Conservation (phyloP, 768 basidiomycete genomes). For the Panaeolus cyanescens region DNA sequence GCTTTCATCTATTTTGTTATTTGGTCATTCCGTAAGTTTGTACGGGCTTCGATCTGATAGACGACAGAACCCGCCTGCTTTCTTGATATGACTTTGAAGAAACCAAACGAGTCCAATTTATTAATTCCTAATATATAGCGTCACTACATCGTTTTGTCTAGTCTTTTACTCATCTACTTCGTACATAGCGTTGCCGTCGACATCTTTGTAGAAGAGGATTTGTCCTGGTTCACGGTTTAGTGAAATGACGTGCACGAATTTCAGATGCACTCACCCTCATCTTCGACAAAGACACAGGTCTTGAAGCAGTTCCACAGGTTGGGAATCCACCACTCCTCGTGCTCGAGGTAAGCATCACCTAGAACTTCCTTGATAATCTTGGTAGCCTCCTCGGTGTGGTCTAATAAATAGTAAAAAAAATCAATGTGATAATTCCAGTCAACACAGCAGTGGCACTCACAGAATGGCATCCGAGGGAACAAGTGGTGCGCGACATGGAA, state of each 20-base stretch:
- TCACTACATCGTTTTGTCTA: background rate
- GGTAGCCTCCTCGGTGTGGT: conserved; percentile 41
- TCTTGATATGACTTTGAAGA: too few relatives aligned
- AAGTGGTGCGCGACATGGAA: conserved; percentile 49
- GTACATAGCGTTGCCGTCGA: conserved; percentile 15
- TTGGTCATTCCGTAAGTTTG: too few relatives aligned
- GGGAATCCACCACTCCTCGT: conserved; percentile 36
- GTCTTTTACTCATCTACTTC: background rate
- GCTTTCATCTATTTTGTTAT: too few relatives aligned
- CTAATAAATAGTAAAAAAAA: conserved; percentile 13
- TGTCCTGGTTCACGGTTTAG: conserved; percentile 17
- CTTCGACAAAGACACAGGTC: background rate
- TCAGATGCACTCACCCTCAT: background rate
- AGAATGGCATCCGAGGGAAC: conserved; percentile 46
- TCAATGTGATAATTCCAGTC: background rate
- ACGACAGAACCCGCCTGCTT: too few relatives aligned
- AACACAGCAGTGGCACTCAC: conserved; percentile 20
- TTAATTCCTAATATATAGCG: too few relatives aligned
- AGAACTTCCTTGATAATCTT: conserved; percentile 35
- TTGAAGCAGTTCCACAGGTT: conserved; percentile 3
- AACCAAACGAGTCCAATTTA: too few relatives aligned
- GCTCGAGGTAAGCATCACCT: conserved; percentile 45
- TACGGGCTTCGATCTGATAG: too few relatives aligned
- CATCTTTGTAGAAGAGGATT: conserved; percentile 28
- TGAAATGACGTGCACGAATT: background rate